Evolutionary conservation across 2,329 filamentous ascomycete genomes (phyloP), one percentile per base, ranked within the genome.

Genomic region (Xylariaceae sp.): DNA sequence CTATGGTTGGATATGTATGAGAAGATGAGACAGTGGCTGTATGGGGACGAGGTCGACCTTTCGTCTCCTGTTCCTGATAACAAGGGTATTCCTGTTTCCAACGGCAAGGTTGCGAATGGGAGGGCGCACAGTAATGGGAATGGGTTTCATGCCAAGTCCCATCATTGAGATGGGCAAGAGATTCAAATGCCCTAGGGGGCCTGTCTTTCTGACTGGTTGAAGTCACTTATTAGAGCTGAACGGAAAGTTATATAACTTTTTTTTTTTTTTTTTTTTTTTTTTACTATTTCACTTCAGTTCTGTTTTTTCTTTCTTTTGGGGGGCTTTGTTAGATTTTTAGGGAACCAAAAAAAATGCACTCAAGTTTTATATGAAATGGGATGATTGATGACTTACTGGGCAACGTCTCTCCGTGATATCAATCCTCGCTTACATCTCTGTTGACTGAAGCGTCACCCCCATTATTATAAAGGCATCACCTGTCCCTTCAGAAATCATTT

Each of bases 1-100:
- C 60, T 70, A 32, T 73, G 70, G 67, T 64, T 67, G 12, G 64
- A 69, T 35, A 72, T 78, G 70, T 77, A 77, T 56, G 60, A 61
- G 44, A 72, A 74, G 61, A 74, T 67, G 59, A 61, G 51, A 3
- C 57, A 65, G 50, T 68, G 66, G 66, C 63, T 68, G 7, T 60
- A 61, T 4, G 67, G 65, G 3, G 49, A 57, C 1, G 54, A 60
- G 3, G 64, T 68, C n/a, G 65, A 67, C 42, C 59, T 68, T 37
- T 61, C 61, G 3, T 64, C 61, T 12, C 55, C 51, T 30, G 7
- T 32, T 1, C 47, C 53, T 26, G 47, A 45, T 32, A 51, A 42
- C 2, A 62, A 60, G 19, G 58, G 52, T 1, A n/a, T 32, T 19
- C 39, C 19, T 26, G 35, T 32, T 19, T 27, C 9, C 3, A 41